Percentiles rank a stretch among this genome's conserved stretches.
Conservation (phyloP, 2,329 filamentous ascomycete genomes). For the Didymosphaeria variabile region DNA sequence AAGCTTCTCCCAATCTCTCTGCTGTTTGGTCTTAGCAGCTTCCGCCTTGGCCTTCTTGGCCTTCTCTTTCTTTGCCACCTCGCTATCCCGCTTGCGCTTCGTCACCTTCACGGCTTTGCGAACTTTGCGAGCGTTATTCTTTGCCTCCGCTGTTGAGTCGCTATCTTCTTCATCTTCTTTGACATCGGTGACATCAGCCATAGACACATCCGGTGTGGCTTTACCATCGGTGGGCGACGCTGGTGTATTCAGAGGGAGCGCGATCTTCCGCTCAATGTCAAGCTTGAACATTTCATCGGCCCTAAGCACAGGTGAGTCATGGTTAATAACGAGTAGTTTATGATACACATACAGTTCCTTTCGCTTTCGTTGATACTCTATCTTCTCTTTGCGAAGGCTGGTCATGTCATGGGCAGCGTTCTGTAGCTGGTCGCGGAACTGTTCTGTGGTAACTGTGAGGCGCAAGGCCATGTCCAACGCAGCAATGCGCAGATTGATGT, state of each 20-base stretch:
- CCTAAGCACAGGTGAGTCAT: constrained; percentile 53
- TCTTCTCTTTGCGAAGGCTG: constrained; percentile 91
- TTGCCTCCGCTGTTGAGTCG: constrained; percentile 60
- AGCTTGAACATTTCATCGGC: constrained; percentile 75
- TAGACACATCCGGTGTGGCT: constrained; percentile 66
- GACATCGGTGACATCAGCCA: constrained; percentile 71
- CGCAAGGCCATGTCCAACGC: constrained; percentile 87
- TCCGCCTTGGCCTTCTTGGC: constrained; percentile 69
- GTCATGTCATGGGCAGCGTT: constrained; percentile 96
- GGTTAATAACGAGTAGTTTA: neutral
- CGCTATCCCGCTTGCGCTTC: constrained; percentile 77
- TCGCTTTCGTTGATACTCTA: constrained; percentile 84
- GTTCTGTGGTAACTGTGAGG: constrained; percentile 85
- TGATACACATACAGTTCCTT: constrained; percentile 63
- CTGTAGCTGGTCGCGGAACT: constrained; percentile 87
- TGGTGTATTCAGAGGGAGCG: constrained; percentile 76
- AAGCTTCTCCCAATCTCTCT: constrained; percentile 88
- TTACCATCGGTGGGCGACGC: constrained; percentile 64
- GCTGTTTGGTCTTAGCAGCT: constrained; percentile 72
- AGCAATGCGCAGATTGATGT: constrained; percentile 83
- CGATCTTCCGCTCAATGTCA: constrained; percentile 76
- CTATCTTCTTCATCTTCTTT: constrained; percentile 75
- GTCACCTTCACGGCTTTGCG: constrained; percentile 68
- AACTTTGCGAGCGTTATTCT: constrained; percentile 68
- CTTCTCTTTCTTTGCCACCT: constrained; percentile 67